Evolutionary conservation across 352 stramenopile genomes (phyloP), one percentile per base, ranked within the genome.

Genomic region (Globisporangium heterothallicum): DNA sequence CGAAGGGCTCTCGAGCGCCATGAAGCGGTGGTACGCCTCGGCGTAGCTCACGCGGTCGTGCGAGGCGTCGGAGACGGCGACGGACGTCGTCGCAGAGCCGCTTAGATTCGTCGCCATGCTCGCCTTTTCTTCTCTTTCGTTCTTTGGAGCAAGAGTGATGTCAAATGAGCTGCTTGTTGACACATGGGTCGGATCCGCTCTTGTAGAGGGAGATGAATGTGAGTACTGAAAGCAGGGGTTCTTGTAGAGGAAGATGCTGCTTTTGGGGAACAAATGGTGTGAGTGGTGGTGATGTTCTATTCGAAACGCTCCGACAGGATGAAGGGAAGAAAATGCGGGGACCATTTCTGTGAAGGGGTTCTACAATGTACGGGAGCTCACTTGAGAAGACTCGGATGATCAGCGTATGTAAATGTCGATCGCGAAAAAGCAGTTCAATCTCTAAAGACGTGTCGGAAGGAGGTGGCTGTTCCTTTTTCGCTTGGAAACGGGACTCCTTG

Each of bases 1-100:
- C 34, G 59, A 61, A 19, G 72, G 62, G 48, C 62, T 74, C 53
- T 81, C 70, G 25, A 81, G 61, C 48, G 63, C 61, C 45, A 63
- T 48, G 58, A 74, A 79, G 43, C 66, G 64, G 47, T 64, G 66
- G 48, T 79, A 72, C 24, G 62, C 61, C 29, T 64, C 53, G 10
- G 63, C 64, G 51, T 65, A 79, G 52, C 51, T 64, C 42, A 79
- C 63, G 52, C 63, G 53, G 14, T 76, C 66, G 61, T 66, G 13
- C 2, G 45, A 26, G 7, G 36, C 25, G 26, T 25, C 30, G 34
- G 13, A 26, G 25, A 42, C 16, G 44, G 46, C 24, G 9, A 19
- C 44, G 27, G 18, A 21, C 9, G n/a, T 51, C 56, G 38, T 58
- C 6, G 25, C n/a, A 18, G 18, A 49, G 30, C 51, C 51, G 24